phyloP scores from a whole-genome alignment of 495 filamentous ascomycete genomes.

The Thermothielavioides terrestris region DNA sequence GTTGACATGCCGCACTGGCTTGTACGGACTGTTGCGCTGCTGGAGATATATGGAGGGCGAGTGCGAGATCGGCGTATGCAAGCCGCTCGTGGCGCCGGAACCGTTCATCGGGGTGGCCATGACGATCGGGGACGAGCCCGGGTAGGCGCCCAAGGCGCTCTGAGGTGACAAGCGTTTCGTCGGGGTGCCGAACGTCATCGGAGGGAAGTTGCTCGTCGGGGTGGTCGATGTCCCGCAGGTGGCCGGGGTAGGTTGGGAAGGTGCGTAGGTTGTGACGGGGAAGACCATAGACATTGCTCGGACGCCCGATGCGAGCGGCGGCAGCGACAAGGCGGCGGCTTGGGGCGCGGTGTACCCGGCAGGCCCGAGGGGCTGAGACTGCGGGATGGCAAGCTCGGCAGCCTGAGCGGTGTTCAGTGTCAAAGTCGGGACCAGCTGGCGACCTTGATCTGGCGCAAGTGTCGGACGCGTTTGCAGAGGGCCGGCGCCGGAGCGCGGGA shows the following conservation, averaged over 20 bases:
- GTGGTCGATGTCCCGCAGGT: slow-evolving; percentile 27
- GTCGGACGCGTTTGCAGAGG: slow-evolving; percentile 2
- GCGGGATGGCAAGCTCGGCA: slow-evolving; percentile 8
- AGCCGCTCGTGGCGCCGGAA: slow-evolving; percentile 23
- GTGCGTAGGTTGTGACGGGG: slow-evolving; percentile 25
- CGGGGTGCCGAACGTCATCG: slow-evolving; percentile 33
- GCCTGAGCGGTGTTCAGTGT: slow-evolving; percentile 33
- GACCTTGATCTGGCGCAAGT: slow-evolving; percentile 15
- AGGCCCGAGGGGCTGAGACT: slow-evolving; percentile 5
- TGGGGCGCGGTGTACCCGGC: slow-evolving; percentile 24
- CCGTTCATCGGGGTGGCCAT: slow-evolving; percentile 19
- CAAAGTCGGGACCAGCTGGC: slow-evolving; percentile 35
- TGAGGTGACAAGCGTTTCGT: slow-evolving; percentile 33
- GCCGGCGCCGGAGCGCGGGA: slow-evolving; percentile 25
- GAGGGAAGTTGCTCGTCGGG: slow-evolving; percentile 19
- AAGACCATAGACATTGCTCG: slow-evolving; percentile 46
- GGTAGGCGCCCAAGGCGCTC: slow-evolving; percentile 23
- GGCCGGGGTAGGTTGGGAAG: slow-evolving; percentile 22
- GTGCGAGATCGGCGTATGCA: slow-evolving; percentile 48
- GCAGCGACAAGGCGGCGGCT: slow-evolving; percentile 35
- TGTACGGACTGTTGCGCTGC: slow-evolving; percentile 74
- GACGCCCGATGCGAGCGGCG: slow-evolving; percentile 35
- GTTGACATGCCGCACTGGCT: slow-evolving; percentile 78
- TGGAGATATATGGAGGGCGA: slow-evolving; percentile 52
- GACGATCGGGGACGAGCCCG: slow-evolving; percentile 43